phyloP scores from a whole-genome alignment of 2,329 filamentous ascomycete species.

The Boeremia lycopersici region DNA sequence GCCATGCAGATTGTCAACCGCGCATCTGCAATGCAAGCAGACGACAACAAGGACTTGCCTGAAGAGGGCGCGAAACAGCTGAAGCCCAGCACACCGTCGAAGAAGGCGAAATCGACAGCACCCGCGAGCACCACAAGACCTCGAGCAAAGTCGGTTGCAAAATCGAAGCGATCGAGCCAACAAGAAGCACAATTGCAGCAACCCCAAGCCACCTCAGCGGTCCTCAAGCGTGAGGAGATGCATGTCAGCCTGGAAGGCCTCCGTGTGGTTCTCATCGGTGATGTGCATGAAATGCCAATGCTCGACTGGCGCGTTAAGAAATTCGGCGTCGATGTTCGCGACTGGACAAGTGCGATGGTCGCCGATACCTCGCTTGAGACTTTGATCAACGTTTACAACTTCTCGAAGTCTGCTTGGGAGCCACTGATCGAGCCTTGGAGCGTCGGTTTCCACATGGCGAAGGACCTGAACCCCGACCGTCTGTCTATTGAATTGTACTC shows the following conservation, averaged over 20 bases:
- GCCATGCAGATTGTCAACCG: conserved; percentile 91
- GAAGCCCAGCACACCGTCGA: conserved; percentile 54
- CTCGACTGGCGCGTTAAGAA: conserved; percentile 92
- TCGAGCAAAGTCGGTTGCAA: conserved; percentile 54
- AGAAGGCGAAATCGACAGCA: conserved; percentile 57
- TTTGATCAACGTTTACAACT: conserved; percentile 97
- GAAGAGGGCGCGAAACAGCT: conserved; percentile 62
- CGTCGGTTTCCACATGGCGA: conserved; percentile 86
- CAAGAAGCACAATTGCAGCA: conserved; percentile 64
- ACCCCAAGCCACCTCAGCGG: conserved; percentile 58
- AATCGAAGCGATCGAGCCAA: conserved; percentile 51
- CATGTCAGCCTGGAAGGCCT: conserved; percentile 86
- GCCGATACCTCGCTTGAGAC: conserved; percentile 91
- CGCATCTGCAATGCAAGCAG: conserved; percentile 83
- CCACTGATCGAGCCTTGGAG: conserved; percentile 96
- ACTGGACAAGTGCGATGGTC: conserved; percentile 89
- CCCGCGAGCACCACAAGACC: conserved; percentile 54
- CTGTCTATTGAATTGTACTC: conserved; percentile 86
- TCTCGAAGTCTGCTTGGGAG: conserved; percentile 98
- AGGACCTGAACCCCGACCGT: conserved; percentile 74
- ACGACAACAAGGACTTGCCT: conserved; percentile 52
- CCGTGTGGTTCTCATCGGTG: conserved; percentile 91
- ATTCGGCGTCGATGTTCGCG: conserved; percentile 81
- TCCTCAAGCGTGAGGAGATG: conserved; percentile 76
- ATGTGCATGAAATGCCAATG: conserved; percentile 92